phyloP scores from a whole-genome alignment of 805 yeast species.

The Kuraishia capsulata region DNA sequence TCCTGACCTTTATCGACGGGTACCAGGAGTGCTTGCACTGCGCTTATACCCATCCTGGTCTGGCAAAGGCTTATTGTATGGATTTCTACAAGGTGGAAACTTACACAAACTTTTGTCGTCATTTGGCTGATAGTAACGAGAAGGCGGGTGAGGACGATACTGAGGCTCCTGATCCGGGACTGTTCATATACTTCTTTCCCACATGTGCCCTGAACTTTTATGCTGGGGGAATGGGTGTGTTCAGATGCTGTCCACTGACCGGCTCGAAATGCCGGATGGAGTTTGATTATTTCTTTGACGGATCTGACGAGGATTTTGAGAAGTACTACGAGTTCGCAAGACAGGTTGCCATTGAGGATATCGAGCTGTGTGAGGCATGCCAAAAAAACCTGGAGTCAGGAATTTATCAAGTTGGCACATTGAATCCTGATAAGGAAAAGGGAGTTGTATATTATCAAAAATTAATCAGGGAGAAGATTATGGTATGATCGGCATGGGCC shows the following conservation, averaged over 20 bases:
- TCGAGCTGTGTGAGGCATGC: slow-evolving; percentile 19
- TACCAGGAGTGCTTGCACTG: slow-evolving; percentile 21
- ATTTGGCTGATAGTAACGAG: slow-evolving; percentile 11
- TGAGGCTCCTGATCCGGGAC: slow-evolving; percentile 9
- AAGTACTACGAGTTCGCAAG: slow-evolving; percentile 19
- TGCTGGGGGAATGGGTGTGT: slow-evolving; percentile 21
- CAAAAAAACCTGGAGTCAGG: slow-evolving; percentile 16
- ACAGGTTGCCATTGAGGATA: slow-evolving; percentile 21
- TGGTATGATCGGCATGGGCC: too few relatives aligned
- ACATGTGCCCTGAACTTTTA: slow-evolving; percentile 16
- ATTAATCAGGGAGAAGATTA: slow-evolving; percentile 18
- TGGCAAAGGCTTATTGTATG: slow-evolving; percentile 16
- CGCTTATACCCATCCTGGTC: slow-evolving; percentile 17
- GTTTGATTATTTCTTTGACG: slow-evolving; percentile 19
- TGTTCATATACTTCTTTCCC: slow-evolving; percentile 19
- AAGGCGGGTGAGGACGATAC: slow-evolving; percentile 2
- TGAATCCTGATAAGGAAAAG: slow-evolving; percentile 19
- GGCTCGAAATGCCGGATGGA: slow-evolving; percentile 19
- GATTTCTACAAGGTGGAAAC: slow-evolving; percentile 17
- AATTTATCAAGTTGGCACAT: slow-evolving; percentile 14
- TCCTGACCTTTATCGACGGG: slow-evolving; percentile 16
- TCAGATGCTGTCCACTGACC: slow-evolving; percentile 17
- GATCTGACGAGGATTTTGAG: slow-evolving; percentile 17
- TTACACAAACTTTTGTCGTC: slow-evolving; percentile 18
- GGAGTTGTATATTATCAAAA: slow-evolving; percentile 13